phyloP scores from a whole-genome alignment of 2,329 filamentous ascomycete genomes.

The Epichloe sibirici region DNA sequence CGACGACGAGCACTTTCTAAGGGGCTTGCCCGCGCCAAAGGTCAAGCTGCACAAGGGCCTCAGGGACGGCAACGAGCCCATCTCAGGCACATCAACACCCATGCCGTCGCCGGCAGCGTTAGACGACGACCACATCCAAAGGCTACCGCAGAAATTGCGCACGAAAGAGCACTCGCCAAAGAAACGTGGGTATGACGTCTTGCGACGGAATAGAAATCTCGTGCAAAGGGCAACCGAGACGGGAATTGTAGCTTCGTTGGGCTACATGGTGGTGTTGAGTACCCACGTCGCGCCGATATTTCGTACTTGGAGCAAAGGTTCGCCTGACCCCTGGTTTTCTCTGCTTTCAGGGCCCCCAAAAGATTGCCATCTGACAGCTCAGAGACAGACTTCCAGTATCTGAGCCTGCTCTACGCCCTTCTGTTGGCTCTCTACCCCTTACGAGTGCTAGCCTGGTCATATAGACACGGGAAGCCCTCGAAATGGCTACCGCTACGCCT shows the following conservation, averaged over 20 bases:
- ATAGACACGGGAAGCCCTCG: conserved; percentile 26
- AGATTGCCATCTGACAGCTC: not conserved
- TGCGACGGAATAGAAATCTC: conserved; percentile 36
- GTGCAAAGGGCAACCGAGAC: conserved; percentile 41
- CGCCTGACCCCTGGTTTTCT: not conserved
- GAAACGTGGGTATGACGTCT: conserved; percentile 12
- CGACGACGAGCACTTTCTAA: conserved; percentile 84
- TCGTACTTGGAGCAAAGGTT: conserved; percentile 37
- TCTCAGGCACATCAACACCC: conserved; percentile 45
- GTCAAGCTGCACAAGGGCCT: conserved; percentile 65
- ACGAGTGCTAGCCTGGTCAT: conserved; percentile 39
- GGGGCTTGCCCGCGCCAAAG: conserved; percentile 72
- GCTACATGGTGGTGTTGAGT: conserved; percentile 35
- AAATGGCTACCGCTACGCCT: conserved; percentile 36
- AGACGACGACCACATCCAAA: conserved; percentile 27
- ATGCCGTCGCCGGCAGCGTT: conserved; percentile 34
- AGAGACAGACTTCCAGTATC: conserved; percentile 29
- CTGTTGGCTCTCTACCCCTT: conserved; percentile 46
- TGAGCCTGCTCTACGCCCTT: conserved; percentile 22
- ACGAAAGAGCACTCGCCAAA: conserved; percentile 10
- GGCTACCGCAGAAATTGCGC: conserved; percentile 10
- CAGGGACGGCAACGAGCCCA: conserved; percentile 42
- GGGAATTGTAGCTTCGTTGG: conserved; percentile 36
- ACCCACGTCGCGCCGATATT: conserved; percentile 32
- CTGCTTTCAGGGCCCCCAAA: not conserved